phyloP scores from a whole-genome alignment of 106 monocot species.

The Dendrobium catenatum region DNA sequence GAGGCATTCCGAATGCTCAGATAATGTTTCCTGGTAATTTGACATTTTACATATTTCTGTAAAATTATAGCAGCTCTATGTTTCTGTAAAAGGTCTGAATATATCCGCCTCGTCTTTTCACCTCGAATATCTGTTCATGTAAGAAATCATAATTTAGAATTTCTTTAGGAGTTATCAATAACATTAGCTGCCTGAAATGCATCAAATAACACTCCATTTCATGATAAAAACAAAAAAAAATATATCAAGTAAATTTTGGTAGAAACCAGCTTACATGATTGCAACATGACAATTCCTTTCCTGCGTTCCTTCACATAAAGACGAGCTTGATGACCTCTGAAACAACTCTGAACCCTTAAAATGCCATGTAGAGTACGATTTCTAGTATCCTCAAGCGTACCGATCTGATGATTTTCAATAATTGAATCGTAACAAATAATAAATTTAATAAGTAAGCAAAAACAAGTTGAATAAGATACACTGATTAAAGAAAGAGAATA shows the following conservation, averaged over 20 bases:
- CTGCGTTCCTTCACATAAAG: constrained; percentile 41
- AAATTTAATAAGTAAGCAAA: neutral
- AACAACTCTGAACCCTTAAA: constrained; percentile 92
- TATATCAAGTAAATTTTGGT: neutral
- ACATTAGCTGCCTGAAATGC: neutral
- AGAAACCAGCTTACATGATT: constrained; percentile 65
- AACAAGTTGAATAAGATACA: neutral
- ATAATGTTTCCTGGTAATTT: constrained; percentile 48
- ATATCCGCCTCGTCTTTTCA: constrained; percentile 44
- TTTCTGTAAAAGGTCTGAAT: constrained; percentile 32
- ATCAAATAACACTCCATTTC: neutral
- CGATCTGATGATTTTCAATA: constrained; percentile 36
- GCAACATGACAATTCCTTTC: constrained; percentile 61
- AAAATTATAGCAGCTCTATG: constrained; percentile 61
- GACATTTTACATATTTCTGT: constrained; percentile 53
- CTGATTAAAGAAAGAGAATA: neutral
- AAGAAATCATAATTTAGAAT: neutral
- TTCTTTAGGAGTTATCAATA: neutral
- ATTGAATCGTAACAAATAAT: neutral
- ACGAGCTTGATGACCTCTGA: constrained; percentile 87
- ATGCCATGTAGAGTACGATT: constrained; percentile 94
- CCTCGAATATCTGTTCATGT: constrained; percentile 61
- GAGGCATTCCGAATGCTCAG: constrained; percentile 43
- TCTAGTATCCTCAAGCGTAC: constrained; percentile 91
- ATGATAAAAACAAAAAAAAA: neutral